Evolutionary conservation across 371 early-diverging fungal species (phyloP).

Genomic region (Mucor piriformis): DNA sequence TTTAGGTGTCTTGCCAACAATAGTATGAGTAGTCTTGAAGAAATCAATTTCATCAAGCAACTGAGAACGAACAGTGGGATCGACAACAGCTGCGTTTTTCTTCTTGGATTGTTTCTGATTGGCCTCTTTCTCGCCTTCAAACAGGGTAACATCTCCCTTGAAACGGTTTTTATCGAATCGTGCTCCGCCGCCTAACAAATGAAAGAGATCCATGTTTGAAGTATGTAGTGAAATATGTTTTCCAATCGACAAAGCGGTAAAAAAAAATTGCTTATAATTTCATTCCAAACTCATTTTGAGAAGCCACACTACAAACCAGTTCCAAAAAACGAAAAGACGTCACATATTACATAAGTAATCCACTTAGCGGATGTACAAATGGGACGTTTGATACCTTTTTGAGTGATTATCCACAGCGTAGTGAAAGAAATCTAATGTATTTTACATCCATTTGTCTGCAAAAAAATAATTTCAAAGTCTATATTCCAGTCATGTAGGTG

Average conservation of each 20-base stretch:
- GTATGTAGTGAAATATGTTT: not conserved
- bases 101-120: conserved; percentile 25
- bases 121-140: conserved; percentile 52
- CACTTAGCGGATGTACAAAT: too few relatives aligned
- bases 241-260: not conserved
- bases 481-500: too few relatives aligned
- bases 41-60: conserved; percentile 51
- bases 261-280: conserved; percentile 8
- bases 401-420: too few relatives aligned
- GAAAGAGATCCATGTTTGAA: conserved; percentile 75
- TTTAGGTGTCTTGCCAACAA: conserved; percentile 7
- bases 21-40: conserved; percentile 41
- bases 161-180: conserved; percentile 83
- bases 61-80: conserved; percentile 42
- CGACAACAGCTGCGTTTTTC: conserved; percentile 37
- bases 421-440: too few relatives aligned
- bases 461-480: too few relatives aligned
- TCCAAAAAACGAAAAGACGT: not conserved
- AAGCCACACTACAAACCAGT: not conserved
- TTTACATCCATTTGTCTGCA: too few relatives aligned
- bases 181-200: conserved; percentile 80
- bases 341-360: not conserved
- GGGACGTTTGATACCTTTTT: too few relatives aligned
- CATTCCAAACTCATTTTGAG: not conserved
- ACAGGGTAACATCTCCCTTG: conserved; percentile 70